Evolutionary conservation across 768 basidiomycete genomes (phyloP), one percentile per base, ranked within the genome.

Genomic region (Cystofilobasidium macerans): DNA sequence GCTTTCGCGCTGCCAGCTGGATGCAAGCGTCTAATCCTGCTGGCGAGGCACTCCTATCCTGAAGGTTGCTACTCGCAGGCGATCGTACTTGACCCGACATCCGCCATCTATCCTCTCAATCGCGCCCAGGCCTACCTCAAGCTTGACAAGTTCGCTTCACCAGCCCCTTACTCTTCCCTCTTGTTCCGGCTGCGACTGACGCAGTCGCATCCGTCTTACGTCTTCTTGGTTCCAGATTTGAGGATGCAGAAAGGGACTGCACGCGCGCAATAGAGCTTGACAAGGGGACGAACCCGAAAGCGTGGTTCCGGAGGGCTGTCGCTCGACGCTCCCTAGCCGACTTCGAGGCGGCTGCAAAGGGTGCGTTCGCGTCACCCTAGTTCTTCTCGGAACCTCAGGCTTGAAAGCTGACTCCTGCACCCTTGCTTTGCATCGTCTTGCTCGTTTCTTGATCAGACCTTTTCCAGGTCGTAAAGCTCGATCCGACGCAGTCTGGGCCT

Each of bases 241-340:
- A 12, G 7, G 65, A 67, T 45, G 65, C 65, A 26, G 59, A 67
- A 36, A 59, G 65, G 26, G 65, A 67, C 58, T 67, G 65, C 61
- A 53, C 60, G 16, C 61, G 36, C 1, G 45, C 38, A 16, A 54
- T 67, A 20, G 59, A 40, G 8, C 53, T 67, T 16, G 65, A 67
- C 32, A 42, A 42, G 42, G 6, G 14, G 14, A 66, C 8, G 26
- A 61, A 56, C 35, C 35, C 65, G 13, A 67, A 67, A 45, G 58
- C 65, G 2, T 67, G 51, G 51, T 67, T 67, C 58, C 28, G 65
- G 5, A 5, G 65, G 33, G 65, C 51, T 1, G 35, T 67, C 30
- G 65, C 65, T 6, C 33, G 65, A 11, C 40, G 65, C 20, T 51
- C 32, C n/a, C 24, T 57, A 11, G 9, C 11, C 12, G 28, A 67